These are phyloP conservation scores for Exophiala dermatitidis DNA, from an alignment of 2,329 filamentous ascomycete genomes.

Conservation along the genomic window DNA sequence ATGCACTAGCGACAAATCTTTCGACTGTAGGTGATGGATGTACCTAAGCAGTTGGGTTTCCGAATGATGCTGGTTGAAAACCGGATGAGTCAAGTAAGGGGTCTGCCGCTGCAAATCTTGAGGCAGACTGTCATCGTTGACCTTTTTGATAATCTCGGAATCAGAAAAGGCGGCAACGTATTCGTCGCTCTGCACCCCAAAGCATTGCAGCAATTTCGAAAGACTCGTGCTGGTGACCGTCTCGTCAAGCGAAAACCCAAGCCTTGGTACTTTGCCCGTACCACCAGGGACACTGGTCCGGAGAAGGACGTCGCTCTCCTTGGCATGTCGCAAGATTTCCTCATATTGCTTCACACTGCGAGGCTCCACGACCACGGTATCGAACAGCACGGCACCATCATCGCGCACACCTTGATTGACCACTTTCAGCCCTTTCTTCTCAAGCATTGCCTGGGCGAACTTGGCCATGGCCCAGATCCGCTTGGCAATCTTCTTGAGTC, in stretches of 20 bases:
- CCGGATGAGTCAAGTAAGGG: slow-evolving; percentile 74
- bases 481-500: slow-evolving; percentile 75
- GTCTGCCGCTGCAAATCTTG: slow-evolving; percentile 60
- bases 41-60: slow-evolving; percentile 92
- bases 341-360: slow-evolving; percentile 42
- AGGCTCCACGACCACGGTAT: slow-evolving; percentile 63
- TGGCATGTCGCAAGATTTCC: slow-evolving; percentile 46
- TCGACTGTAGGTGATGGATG: slow-evolving; percentile 86
- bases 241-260: slow-evolving; percentile 76
- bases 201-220: slow-evolving; percentile 30
- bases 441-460: slow-evolving; percentile 59
- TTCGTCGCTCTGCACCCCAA: slow-evolving; percentile 29
- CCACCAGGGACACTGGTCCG: slow-evolving; percentile 46
- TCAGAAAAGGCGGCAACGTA: slow-evolving; percentile 11
- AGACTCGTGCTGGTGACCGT: slow-evolving; percentile 36
- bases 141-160: slow-evolving; percentile 35
- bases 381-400: slow-evolving; percentile 60
- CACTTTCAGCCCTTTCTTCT: slow-evolving; percentile 57
- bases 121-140: slow-evolving; percentile 31
- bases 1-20: slow-evolving; percentile 87
- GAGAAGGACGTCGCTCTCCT: slow-evolving; percentile 41
- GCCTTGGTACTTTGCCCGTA: slow-evolving; percentile 29
- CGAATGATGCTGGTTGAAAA: slow-evolving; percentile 92
- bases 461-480: slow-evolving; percentile 65
- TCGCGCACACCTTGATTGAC: slow-evolving; percentile 50